Evolutionary conservation across 2,329 filamentous ascomycete species (phyloP).

Genomic region (Ascochyta clinopodiicola): DNA sequence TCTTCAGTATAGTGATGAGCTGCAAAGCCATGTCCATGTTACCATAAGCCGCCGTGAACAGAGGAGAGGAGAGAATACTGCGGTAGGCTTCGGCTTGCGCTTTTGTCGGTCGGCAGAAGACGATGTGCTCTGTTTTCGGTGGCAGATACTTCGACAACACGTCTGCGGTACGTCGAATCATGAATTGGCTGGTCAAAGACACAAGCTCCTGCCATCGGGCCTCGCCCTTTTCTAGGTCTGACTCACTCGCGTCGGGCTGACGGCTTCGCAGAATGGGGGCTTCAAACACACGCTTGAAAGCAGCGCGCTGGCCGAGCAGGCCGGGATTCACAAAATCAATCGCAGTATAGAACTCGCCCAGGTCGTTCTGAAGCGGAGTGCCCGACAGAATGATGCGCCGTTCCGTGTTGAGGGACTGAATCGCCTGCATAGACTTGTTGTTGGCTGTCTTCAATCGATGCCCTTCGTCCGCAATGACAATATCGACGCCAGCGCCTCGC

Average conservation of each 20-base stretch:
- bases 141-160: slow-evolving; percentile 71
- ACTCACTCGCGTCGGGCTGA: slow-evolving; percentile 67
- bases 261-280: slow-evolving; percentile 67
- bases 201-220: slow-evolving; percentile 67
- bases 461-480: slow-evolving; percentile 73
- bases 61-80: slow-evolving; percentile 67
- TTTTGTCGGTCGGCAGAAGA: slow-evolving; percentile 69
- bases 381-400: slow-evolving; percentile 69
- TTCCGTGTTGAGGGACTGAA: slow-evolving; percentile 67
- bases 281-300: slow-evolving; percentile 70
- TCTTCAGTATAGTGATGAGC: slow-evolving; percentile 75
- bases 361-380: slow-evolving; percentile 72
- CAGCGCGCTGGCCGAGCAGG: slow-evolving; percentile 65
- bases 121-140: slow-evolving; percentile 70
- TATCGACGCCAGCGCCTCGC: slow-evolving; percentile 69
- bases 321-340: slow-evolving; percentile 74
- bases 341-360: slow-evolving; percentile 71
- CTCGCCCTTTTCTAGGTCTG: slow-evolving; percentile 69
- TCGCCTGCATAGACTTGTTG: slow-evolving; percentile 71
- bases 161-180: slow-evolving; percentile 70
- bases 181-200: slow-evolving; percentile 67
- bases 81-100: slow-evolving; percentile 68
- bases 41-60: slow-evolving; percentile 68
- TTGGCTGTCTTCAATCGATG: slow-evolving; percentile 72
- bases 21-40: slow-evolving; percentile 69